Percentiles rank a stretch among this genome's conserved stretches.
Conservation (phyloP, 345 rosid genomes). For the Brassica carinata region DNA sequence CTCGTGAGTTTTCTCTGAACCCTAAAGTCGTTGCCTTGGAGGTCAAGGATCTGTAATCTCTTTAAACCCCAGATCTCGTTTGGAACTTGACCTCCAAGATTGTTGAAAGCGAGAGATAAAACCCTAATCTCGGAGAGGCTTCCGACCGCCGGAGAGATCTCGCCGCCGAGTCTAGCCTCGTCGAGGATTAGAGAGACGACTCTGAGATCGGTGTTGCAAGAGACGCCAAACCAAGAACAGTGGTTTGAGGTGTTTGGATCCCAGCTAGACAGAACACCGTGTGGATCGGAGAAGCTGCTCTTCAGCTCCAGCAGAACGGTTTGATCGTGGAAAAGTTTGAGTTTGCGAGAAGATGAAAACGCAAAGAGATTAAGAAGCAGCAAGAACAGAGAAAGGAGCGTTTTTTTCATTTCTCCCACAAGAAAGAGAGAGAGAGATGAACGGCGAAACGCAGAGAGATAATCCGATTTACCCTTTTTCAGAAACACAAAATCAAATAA, state of each 20-base stretch:
- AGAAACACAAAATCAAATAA: not conserved
- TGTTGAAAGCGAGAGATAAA: slow-evolving; percentile 52
- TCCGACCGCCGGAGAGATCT: slow-evolving; percentile 43
- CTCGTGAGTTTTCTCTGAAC: slow-evolving; percentile 37
- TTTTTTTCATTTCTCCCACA: slow-evolving; percentile 17
- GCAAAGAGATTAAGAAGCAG: slow-evolving; percentile 19
- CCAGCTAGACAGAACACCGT: slow-evolving; percentile 53
- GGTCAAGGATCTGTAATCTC: slow-evolving; percentile 49
- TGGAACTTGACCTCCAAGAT: slow-evolving; percentile 50
- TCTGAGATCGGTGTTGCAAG: slow-evolving; percentile 46
- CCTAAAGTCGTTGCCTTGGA: slow-evolving; percentile 48
- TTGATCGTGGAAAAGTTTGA: slow-evolving; percentile 19
- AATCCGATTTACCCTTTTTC: not conserved
- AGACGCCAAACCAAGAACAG: slow-evolving; percentile 57
- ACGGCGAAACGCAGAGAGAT: not conserved
- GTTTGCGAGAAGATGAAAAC: slow-evolving; percentile 35
- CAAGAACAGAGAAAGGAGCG: slow-evolving; percentile 22
- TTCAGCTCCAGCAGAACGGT: slow-evolving; percentile 46
- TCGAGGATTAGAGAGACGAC: slow-evolving; percentile 46
- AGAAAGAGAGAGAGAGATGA: slow-evolving; percentile 14
- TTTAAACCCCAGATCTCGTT: slow-evolving; percentile 47
- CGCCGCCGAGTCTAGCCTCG: slow-evolving; percentile 38
- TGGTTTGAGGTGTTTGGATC: slow-evolving; percentile 33
- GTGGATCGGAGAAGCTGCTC: slow-evolving; percentile 45
- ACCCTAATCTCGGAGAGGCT: slow-evolving; percentile 49